phyloP scores from a whole-genome alignment of 2,329 filamentous ascomycete species.

The Lachnellula hyalina region DNA sequence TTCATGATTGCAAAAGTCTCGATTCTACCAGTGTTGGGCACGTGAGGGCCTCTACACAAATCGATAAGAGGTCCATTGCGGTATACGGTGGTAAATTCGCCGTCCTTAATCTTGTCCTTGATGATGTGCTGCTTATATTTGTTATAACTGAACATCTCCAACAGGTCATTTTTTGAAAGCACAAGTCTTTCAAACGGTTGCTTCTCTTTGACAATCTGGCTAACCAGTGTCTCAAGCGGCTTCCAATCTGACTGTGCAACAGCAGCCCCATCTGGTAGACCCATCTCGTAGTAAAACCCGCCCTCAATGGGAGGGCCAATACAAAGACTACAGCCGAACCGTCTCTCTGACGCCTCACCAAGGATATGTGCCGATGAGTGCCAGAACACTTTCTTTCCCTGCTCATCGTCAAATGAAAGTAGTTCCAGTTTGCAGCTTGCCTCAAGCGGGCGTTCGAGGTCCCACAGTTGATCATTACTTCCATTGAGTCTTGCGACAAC shows the following conservation, averaged over 20 bases:
- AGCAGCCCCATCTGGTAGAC: slow-evolving; percentile 62
- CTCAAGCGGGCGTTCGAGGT: slow-evolving; percentile 85
- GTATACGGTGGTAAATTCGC: slow-evolving; percentile 90
- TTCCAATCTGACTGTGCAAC: slow-evolving; percentile 78
- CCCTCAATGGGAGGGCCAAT: slow-evolving; percentile 89
- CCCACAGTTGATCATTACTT: slow-evolving; percentile 70
- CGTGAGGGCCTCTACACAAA: slow-evolving; percentile 90
- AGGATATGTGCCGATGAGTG: slow-evolving; percentile 93
- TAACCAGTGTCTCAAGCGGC: slow-evolving; percentile 73
- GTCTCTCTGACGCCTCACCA: slow-evolving; percentile 87
- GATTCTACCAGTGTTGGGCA: slow-evolving; percentile 87
- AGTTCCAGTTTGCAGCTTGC: slow-evolving; percentile 80
- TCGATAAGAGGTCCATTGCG: slow-evolving; percentile 88
- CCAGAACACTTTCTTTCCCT: slow-evolving; percentile 93
- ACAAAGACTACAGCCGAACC: slow-evolving; percentile 87
- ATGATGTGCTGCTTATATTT: slow-evolving; percentile 99
- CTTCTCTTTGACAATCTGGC: slow-evolving; percentile 90
- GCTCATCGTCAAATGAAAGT: slow-evolving; percentile 68
- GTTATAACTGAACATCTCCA: slow-evolving; percentile 97
- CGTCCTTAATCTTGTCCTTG: slow-evolving; percentile 82
- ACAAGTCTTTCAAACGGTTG: slow-evolving; percentile 88
- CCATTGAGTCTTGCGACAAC: slow-evolving; percentile 84
- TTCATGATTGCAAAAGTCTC: slow-evolving; percentile 94
- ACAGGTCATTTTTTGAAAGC: slow-evolving; percentile 82
- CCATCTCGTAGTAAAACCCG: slow-evolving; percentile 98